A percentile compares a stretch with the other conserved stretches of the same genome.
Evolutionary conservation across 225 moss, liverwort and hornwort genomes (phyloP).

Genomic region (Thuidium tamariscinum): DNA sequence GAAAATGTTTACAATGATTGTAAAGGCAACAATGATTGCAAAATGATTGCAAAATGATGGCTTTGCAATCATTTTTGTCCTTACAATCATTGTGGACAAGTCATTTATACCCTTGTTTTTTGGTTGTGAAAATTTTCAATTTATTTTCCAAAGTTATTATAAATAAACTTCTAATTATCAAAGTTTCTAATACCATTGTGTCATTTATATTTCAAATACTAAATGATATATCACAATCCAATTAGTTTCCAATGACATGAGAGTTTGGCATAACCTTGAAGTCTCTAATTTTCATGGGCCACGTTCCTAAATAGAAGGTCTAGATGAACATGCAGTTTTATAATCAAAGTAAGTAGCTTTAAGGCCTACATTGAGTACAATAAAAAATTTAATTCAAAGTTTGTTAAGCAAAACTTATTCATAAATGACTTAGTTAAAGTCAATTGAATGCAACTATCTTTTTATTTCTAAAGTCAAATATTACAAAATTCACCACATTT

Average conservation of each 20-base stretch:
- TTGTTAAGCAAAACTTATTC: rapidly evolving
- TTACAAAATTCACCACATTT: rapidly evolving
- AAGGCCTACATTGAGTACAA: background rate
- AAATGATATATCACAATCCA: background rate
- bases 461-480: background rate
- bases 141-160: background rate
- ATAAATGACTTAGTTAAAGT: rapidly evolving
- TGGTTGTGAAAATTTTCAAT: too few species aligned
- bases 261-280: background rate
- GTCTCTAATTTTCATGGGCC: background rate
- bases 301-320: rapidly evolving
- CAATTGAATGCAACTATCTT: background rate
- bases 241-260: background rate
- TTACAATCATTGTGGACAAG: too few species aligned
- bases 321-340: background rate
- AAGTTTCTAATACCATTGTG: background rate
- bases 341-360: background rate
- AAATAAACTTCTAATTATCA: background rate
- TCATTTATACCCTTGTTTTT: too few species aligned
- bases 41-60: too few species aligned
- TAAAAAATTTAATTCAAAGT: rapidly evolving
- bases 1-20: too few species aligned
- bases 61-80: too few species aligned
- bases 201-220: background rate
- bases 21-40: too few species aligned